phyloP scores from a whole-genome alignment of 2,329 filamentous ascomycete species.

The Ophiostoma australiae region DNA sequence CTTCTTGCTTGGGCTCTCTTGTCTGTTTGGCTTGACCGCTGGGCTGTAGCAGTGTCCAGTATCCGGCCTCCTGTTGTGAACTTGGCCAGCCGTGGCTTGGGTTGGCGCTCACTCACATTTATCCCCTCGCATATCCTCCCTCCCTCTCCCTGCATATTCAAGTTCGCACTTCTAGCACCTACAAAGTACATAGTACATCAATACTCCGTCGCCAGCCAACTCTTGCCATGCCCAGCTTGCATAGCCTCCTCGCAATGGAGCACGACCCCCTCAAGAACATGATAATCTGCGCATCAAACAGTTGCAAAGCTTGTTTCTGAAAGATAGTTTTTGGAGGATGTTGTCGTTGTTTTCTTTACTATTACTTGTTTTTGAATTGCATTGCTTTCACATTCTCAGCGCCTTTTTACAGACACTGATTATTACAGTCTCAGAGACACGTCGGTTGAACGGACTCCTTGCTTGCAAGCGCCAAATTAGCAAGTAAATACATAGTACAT shows the following conservation, averaged over 20 bases:
- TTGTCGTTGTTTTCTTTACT: no score
- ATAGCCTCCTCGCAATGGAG: not conserved
- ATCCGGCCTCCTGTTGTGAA: not conserved
- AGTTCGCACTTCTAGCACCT: not conserved
- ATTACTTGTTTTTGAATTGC: not conserved
- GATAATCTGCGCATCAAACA: conserved; percentile 3
- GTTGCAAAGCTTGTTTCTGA: conserved; percentile 3
- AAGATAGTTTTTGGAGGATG: not conserved
- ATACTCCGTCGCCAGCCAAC: not conserved
- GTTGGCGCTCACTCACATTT: not conserved
- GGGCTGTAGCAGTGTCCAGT: not conserved
- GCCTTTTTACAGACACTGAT: not conserved
- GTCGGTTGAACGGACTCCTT: not conserved
- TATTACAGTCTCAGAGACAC: not conserved
- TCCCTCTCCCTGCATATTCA: not conserved
- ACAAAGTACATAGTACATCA: no score
- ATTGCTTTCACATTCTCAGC: not conserved
- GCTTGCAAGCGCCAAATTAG: conserved; percentile 4
- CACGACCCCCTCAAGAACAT: not conserved
- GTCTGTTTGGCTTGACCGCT: not conserved
- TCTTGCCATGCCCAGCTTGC: not conserved
- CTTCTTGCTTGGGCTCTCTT: not conserved
- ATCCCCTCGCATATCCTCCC: not conserved
- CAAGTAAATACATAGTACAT: not conserved
- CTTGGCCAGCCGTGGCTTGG: not conserved